These are phyloP conservation scores for Yamadazyma mexicana DNA, from an alignment of 1,139 yeast species.

Conservation along the genomic window DNA sequence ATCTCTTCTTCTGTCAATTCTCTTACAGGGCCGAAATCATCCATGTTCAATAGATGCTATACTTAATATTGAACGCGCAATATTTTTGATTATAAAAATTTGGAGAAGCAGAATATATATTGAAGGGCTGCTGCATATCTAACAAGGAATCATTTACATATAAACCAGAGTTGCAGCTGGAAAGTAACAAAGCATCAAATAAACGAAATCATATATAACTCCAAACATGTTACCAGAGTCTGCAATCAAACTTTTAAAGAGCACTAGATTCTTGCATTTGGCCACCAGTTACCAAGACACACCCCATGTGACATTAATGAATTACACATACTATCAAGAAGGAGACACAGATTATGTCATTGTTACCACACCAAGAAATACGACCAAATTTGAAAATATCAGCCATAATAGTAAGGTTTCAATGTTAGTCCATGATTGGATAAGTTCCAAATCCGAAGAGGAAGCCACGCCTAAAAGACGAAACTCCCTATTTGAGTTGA, in stretches of 20 bases:
- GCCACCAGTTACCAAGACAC: slow-evolving; percentile 69
- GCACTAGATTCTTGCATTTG: slow-evolving; percentile 72
- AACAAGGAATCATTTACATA: no score
- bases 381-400: slow-evolving; percentile 72
- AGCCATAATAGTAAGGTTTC: slow-evolving; percentile 71
- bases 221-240: slow-evolving; percentile 49
- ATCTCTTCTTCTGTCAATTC: slow-evolving; percentile 6
- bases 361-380: slow-evolving; percentile 65
- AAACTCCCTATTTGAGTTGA: slow-evolving; percentile 55
- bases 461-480: slow-evolving; percentile 25
- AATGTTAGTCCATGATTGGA: slow-evolving; percentile 85
- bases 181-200: no score
- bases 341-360: slow-evolving; percentile 52
- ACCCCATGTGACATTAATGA: slow-evolving; percentile 90
- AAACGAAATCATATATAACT: no score
- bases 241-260: slow-evolving; percentile 53
- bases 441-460: slow-evolving; percentile 47
- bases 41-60: slow-evolving; percentile 2
- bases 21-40: slow-evolving; percentile 12
- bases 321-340: slow-evolving; percentile 62
- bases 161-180: no score
- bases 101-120: no score
- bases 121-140: no score
- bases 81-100: background rate
- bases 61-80: slow-evolving; percentile 1